phyloP scores from a whole-genome alignment of 441 rosid species.

The Euphorbia neoarborescens region DNA sequence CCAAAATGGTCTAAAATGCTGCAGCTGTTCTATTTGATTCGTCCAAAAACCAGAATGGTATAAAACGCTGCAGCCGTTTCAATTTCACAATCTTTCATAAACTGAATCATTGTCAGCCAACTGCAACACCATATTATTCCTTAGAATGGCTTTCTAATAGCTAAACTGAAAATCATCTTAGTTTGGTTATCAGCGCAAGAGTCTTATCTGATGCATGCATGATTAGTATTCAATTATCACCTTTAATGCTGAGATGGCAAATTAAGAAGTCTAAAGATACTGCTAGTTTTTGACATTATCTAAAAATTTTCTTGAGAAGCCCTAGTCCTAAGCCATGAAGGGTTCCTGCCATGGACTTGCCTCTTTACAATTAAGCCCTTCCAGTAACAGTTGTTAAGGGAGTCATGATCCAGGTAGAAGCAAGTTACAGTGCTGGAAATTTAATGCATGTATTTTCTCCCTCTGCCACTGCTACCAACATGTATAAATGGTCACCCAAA shows the following conservation, averaged over 20 bases:
- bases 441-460: background rate
- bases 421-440: background rate
- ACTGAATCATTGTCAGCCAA: background rate
- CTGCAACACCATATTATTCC: background rate
- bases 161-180: background rate
- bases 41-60: background rate
- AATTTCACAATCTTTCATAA: too few species aligned
- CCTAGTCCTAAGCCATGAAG: background rate
- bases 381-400: background rate
- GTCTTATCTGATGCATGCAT: background rate
- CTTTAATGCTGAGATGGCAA: slow-evolving; percentile 3
- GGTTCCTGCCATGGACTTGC: background rate
- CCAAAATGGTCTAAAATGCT: background rate
- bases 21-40: slow-evolving; percentile 5
- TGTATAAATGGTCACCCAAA: background rate
- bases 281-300: slow-evolving; percentile 1
- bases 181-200: background rate
- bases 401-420: background rate
- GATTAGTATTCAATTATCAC: background rate
- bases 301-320: background rate
- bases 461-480: background rate
- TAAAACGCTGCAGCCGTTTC: background rate
- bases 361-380: background rate
- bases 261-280: background rate
- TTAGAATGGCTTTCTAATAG: background rate